These are phyloP conservation scores for Thymus mandschuricus DNA, from an alignment of 257 asterid species.

Conservation along the genomic window DNA sequence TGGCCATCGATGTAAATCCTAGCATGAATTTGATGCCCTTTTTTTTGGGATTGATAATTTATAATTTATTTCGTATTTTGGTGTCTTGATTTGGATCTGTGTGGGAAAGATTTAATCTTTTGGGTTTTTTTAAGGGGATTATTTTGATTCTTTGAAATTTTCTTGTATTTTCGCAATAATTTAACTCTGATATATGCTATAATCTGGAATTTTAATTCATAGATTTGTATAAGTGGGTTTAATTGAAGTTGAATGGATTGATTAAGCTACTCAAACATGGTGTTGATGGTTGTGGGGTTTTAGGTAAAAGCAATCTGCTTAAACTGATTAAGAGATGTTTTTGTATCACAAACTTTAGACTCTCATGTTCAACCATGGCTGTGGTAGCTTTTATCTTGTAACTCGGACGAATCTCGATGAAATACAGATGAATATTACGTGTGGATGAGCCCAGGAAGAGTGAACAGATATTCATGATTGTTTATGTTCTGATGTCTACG, in stretches of 20 bases:
- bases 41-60: neutral
- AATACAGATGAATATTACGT: neutral
- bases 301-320: neutral
- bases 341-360: slow-evolving; percentile 12
- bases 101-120: neutral
- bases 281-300: slow-evolving; percentile 5
- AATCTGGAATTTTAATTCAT: neutral
- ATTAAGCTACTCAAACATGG: neutral
- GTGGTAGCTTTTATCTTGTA: neutral
- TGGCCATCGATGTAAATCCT: neutral
- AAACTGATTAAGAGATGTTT: neutral
- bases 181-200: neutral
- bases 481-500: neutral
- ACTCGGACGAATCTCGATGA: neutral
- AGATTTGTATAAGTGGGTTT: neutral
- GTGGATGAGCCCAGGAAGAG: neutral
- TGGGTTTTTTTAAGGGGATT: neutral
- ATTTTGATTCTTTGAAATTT: neutral
- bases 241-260: neutral
- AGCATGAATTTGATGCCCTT: slow-evolving; percentile 1
- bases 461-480: neutral
- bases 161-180: neutral
- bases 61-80: neutral
- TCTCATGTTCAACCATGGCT: neutral
- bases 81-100: slow-evolving; percentile 29